phyloP scores from a whole-genome alignment of 306 rosid species.

The apple (Malus domestica) region DNA sequence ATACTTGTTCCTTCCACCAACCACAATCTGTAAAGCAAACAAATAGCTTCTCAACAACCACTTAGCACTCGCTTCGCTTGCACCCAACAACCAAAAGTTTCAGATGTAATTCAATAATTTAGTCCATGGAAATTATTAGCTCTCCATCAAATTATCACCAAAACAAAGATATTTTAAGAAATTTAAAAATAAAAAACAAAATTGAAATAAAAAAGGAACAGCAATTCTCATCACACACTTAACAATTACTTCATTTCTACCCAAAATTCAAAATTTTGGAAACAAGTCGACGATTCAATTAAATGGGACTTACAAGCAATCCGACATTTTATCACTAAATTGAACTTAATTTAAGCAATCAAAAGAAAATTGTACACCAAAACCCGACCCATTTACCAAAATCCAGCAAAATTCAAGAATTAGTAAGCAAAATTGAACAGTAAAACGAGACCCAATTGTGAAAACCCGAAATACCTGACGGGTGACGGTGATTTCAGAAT shows the following conservation, averaged over 20 bases:
- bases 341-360: too few relatives aligned
- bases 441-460: not conserved
- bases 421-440: not conserved
- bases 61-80: not conserved
- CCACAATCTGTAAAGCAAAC: conserved; percentile 66
- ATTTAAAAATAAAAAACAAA: too few relatives aligned
- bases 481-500: conserved; percentile 76
- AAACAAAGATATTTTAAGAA: not conserved
- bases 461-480: conserved; percentile 55
- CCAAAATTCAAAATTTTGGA: too few relatives aligned
- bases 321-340: too few relatives aligned
- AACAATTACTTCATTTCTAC: too few relatives aligned
- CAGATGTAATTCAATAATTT: not conserved
- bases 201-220: too few relatives aligned
- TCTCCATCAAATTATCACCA: not conserved
- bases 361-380: not conserved
- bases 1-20: conserved; percentile 95
- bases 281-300: too few relatives aligned
- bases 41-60: not conserved
- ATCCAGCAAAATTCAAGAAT: not conserved
- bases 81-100: not conserved
- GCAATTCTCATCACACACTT: too few relatives aligned
- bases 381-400: not conserved
- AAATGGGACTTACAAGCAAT: too few relatives aligned
- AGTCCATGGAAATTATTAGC: not conserved